Evolutionary conservation across 805 yeast species (phyloP).

Genomic region (Sugiyamaella qingdaonensis): DNA sequence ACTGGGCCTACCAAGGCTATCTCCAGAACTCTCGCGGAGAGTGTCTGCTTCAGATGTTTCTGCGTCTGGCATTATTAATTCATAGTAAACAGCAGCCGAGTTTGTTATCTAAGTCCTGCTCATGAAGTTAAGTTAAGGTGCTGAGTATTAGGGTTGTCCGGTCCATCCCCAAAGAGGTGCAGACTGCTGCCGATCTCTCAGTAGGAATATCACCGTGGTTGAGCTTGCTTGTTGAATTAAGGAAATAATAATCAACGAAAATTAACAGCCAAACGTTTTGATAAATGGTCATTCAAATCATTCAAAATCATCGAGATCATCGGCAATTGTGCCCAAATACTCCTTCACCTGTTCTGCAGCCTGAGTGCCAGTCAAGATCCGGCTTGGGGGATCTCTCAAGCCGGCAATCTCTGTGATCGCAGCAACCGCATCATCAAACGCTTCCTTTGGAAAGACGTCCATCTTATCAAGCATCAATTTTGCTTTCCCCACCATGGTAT

Average conservation of each 20-base stretch:
- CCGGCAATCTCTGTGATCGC: slow-evolving; percentile 30
- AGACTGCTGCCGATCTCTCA: no score
- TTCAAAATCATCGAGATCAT: slow-evolving; percentile 30
- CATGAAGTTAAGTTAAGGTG: neutral
- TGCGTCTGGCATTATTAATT: neutral
- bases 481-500: slow-evolving; percentile 16
- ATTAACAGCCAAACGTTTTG: no score
- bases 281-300: no score
- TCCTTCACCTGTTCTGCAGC: slow-evolving; percentile 30
- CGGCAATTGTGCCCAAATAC: slow-evolving; percentile 26
- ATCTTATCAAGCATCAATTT: slow-evolving; percentile 16
- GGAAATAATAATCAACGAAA: no score
- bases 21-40: neutral
- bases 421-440: slow-evolving; percentile 22
- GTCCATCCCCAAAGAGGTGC: neutral
- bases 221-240: no score
- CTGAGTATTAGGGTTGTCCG: neutral
- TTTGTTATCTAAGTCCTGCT: neutral
- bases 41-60: neutral
- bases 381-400: slow-evolving; percentile 31
- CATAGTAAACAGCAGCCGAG: neutral
- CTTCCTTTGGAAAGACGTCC: slow-evolving; percentile 21
- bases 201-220: no score
- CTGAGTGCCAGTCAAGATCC: slow-evolving; percentile 29
- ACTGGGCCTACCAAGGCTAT: neutral